These are phyloP conservation scores for Maudiozyma serrabonitensis DNA, from an alignment of 805 yeast species.

Conservation along the genomic window DNA sequence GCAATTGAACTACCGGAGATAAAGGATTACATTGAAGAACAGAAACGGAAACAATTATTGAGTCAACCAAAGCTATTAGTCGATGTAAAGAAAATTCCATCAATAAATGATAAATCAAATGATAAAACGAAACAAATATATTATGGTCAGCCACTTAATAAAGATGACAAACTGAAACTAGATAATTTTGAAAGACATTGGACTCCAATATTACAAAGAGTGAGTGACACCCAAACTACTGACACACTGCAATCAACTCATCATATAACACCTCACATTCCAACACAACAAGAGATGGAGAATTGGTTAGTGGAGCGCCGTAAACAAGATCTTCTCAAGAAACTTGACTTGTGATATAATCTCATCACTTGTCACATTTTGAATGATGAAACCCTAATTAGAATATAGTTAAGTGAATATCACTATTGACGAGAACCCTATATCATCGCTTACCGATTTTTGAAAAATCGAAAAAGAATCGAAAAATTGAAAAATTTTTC, in stretches of 20 bases:
- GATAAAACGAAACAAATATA: not conserved
- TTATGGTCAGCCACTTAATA: not conserved
- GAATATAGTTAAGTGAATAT: too few species aligned
- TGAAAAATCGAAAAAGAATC: too few species aligned
- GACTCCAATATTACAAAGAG: conserved; percentile 8
- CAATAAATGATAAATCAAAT: not conserved
- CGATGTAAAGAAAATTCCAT: conserved; percentile 7
- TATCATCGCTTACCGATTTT: too few species aligned
- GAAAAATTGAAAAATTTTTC: not conserved
- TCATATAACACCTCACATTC: conserved; percentile 10
- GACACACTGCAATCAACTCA: not conserved
- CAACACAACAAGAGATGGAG: conserved; percentile 35
- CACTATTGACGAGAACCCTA: too few species aligned
- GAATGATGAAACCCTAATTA: too few species aligned
- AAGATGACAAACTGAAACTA: not conserved
- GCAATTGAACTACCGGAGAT: conserved; percentile 77
- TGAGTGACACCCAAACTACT: not conserved
- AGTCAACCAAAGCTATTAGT: conserved; percentile 5
- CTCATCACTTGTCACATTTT: not conserved
- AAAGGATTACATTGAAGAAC: conserved; percentile 34
- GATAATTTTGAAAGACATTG: conserved; percentile 9
- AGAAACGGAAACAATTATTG: conserved; percentile 15
- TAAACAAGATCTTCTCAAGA: conserved; percentile 34
- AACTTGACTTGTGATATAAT: conserved; percentile 1
- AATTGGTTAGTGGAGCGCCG: conserved; percentile 37